A percentile compares a stretch with the other conserved stretches of the same genome.
Conservation (phyloP, 441 rosid genomes). For the Croton laevigatus region DNA sequence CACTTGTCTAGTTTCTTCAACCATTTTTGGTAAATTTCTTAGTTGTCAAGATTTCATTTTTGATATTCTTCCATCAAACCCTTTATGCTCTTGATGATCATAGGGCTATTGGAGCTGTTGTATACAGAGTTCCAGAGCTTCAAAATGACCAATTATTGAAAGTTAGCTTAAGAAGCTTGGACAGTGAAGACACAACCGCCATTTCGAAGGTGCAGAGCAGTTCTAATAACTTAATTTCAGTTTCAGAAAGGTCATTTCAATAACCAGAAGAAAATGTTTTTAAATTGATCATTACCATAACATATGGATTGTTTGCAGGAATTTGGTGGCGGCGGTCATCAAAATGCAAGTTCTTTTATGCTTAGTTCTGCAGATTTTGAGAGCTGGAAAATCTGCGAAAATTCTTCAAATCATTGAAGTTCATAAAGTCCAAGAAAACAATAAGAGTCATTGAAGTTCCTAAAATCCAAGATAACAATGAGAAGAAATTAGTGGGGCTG, state of each 20-base stretch:
- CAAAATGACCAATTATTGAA: slow-evolving; percentile 51
- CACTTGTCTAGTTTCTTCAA: not conserved
- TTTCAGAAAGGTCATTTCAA: not conserved
- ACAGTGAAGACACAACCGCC: slow-evolving; percentile 54
- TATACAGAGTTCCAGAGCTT: slow-evolving; percentile 56
- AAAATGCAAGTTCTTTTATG: slow-evolving; percentile 68
- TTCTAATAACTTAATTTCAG: not conserved
- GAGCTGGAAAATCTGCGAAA: slow-evolving; percentile 42
- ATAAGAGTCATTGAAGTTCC: too few relatives aligned
- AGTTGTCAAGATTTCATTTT: not conserved
- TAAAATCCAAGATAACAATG: too few relatives aligned
- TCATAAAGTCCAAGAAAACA: too few relatives aligned
- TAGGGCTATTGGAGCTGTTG: slow-evolving; percentile 65
- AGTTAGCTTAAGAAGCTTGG: slow-evolving; percentile 63
- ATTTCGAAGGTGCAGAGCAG: slow-evolving; percentile 38
- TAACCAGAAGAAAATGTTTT: not conserved
- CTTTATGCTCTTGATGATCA: not conserved
- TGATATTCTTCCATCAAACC: not conserved
- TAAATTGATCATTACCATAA: not conserved
- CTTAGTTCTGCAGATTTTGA: slow-evolving; percentile 42
- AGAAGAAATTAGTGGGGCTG: too few relatives aligned
- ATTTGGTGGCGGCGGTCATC: slow-evolving; percentile 71
- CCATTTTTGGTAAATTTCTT: not conserved
- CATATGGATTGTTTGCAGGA: slow-evolving; percentile 24
- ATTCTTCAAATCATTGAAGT: too few relatives aligned